phyloP scores from a whole-genome alignment of 208 protist species.

The Leishmania mexicana region DNA sequence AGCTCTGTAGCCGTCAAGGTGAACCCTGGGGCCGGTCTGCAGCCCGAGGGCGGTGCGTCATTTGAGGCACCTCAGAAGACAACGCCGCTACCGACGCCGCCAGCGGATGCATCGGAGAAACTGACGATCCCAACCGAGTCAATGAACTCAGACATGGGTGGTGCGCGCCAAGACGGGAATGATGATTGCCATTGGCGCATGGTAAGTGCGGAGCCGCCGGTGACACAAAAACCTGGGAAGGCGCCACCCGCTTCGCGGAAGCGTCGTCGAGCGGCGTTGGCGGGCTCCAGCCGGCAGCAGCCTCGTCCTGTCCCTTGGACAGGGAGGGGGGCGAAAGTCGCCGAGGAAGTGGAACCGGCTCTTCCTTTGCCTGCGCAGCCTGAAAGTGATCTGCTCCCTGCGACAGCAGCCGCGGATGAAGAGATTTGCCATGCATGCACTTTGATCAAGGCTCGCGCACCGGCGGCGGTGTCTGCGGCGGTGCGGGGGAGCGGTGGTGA shows the following conservation, averaged over 20 bases:
- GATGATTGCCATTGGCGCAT: too few species aligned
- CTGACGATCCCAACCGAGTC: background rate
- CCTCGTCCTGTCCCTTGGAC: background rate
- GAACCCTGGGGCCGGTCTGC: background rate
- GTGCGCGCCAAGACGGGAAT: background rate
- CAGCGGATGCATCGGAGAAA: background rate
- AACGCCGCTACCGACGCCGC: background rate
- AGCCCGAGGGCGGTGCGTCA: background rate
- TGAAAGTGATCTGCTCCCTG: too few species aligned
- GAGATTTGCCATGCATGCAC: background rate
- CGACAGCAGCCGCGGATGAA: background rate
- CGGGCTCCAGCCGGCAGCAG: background rate
- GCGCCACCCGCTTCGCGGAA: slow-evolving; percentile 10
- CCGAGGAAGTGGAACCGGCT: background rate
- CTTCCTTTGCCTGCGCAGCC: background rate
- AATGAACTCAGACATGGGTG: background rate
- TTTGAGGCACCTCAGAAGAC: background rate
- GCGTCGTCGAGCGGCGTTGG: slow-evolving; percentile 8
- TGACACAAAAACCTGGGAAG: background rate
- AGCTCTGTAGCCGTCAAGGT: background rate
- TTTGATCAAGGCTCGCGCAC: background rate
- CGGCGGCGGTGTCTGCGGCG: background rate
- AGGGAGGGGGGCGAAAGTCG: background rate
- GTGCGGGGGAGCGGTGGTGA: background rate
- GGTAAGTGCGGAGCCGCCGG: background rate